These are phyloP conservation scores for Aspergillus brasiliensis DNA, from an alignment of 2,329 filamentous ascomycete species.

Conservation along the genomic window DNA sequence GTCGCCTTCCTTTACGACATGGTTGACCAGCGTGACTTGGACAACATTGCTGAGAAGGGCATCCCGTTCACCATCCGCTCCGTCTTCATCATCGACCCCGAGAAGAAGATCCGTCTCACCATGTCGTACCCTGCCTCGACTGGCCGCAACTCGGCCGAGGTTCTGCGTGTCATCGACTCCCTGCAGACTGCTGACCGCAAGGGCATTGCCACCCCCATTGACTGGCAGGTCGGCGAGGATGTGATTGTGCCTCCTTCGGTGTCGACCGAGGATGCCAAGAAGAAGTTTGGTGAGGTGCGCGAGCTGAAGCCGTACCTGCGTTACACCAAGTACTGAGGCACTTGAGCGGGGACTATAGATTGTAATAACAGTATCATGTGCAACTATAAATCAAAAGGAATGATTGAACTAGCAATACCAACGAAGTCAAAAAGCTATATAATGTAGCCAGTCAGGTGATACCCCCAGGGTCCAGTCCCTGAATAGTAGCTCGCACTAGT, in stretches of 20 bases:
- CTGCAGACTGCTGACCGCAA: slow-evolving; percentile 85
- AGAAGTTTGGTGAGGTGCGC: slow-evolving; percentile 76
- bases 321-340: slow-evolving; percentile 30
- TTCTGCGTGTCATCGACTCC: slow-evolving; percentile 76
- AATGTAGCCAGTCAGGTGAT: too few relatives aligned
- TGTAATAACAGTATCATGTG: background rate
- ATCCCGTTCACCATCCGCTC: slow-evolving; percentile 83
- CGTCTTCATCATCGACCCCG: slow-evolving; percentile 92
- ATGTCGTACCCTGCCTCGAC: slow-evolving; percentile 91
- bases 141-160: slow-evolving; percentile 78
- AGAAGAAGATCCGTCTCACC: slow-evolving; percentile 89
- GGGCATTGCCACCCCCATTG: slow-evolving; percentile 83
- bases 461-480: background rate
- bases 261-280: slow-evolving; percentile 80
- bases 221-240: slow-evolving; percentile 87
- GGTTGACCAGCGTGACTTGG: slow-evolving; percentile 79
- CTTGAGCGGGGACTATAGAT: background rate
- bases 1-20: slow-evolving; percentile 78
- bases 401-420: background rate
- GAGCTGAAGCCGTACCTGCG: slow-evolving; percentile 60
- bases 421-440: background rate
- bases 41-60: slow-evolving; percentile 78
- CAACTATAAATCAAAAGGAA: background rate
- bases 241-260: slow-evolving; percentile 87
- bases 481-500: background rate